A percentile compares a stretch with the other conserved stretches of the same genome.
Conservation (phyloP, 2,329 filamentous ascomycete genomes). For the Aspergillus viridinutans region DNA sequence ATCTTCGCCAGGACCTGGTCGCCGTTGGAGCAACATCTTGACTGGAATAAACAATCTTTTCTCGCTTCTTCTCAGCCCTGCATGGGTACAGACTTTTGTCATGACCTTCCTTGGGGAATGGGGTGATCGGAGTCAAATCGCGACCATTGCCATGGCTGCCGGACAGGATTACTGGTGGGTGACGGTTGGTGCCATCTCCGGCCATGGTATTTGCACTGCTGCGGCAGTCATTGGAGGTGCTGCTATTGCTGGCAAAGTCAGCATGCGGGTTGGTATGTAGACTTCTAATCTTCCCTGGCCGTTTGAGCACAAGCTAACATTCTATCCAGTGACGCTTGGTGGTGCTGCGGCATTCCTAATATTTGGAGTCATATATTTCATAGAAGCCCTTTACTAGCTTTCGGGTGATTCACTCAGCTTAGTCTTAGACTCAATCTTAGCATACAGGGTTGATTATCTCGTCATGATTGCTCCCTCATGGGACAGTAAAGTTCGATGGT, state of each 20-base stretch:
- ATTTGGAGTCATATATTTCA: constrained; percentile 87
- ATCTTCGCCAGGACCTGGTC: constrained; percentile 48
- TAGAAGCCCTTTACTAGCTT: constrained; percentile 64
- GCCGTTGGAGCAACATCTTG: constrained; percentile 43
- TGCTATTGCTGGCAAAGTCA: constrained; percentile 89
- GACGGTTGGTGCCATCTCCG: constrained; percentile 77
- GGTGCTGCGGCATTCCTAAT: constrained; percentile 85
- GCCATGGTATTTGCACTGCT: constrained; percentile 85
- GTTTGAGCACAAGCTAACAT: constrained; percentile 22
- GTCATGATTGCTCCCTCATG: background rate
- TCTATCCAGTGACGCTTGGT: constrained; percentile 72
- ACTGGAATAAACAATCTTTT: constrained; percentile 78
- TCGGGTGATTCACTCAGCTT: background rate
- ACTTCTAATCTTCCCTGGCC: background rate
- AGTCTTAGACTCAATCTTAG: background rate
- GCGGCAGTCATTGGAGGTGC: constrained; percentile 87
- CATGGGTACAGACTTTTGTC: constrained; percentile 97
- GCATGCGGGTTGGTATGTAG: constrained; percentile 87
- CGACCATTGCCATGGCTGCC: constrained; percentile 97
- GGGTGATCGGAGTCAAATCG: constrained; percentile 96
- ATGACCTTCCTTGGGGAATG: constrained; percentile 99
- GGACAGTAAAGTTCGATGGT: background rate
- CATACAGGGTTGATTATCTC: background rate
- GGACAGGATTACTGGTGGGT: constrained; percentile 99
- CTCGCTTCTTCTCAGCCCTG: constrained; percentile 83